Percentiles rank a stretch among this genome's conserved stretches.
These are phyloP conservation scores for Pisolithus microcarpus DNA, from an alignment of 768 basidiomycete species.

Conservation along the genomic window DNA sequence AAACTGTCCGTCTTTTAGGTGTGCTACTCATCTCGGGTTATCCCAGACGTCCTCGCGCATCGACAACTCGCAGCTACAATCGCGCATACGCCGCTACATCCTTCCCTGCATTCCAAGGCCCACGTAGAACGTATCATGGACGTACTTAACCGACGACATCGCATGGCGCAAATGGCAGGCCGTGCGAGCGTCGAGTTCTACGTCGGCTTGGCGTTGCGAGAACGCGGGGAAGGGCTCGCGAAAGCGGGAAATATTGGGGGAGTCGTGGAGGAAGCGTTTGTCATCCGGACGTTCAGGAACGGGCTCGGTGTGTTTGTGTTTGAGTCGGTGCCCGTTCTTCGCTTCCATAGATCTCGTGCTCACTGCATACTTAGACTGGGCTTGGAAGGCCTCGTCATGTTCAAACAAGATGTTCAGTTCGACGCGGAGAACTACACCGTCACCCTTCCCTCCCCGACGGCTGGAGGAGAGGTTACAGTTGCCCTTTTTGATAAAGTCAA, in stretches of 20 bases:
- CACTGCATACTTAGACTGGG: conserved; percentile 55
- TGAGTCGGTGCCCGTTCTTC: conserved; percentile 49
- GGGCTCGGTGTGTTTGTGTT: conserved; percentile 95
- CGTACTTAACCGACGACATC: conserved; percentile 84
- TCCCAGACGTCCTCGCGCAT: conserved; percentile 82
- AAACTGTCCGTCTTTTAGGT: neutral
- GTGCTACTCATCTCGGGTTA: neutral
- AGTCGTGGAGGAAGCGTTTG: conserved; percentile 79
- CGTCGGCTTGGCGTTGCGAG: conserved; percentile 86
- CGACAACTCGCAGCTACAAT: conserved; percentile 91
- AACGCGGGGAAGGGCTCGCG: conserved; percentile 37
- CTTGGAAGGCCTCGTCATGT: conserved; percentile 89
- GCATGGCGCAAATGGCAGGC: conserved; percentile 97
- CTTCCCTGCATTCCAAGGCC: conserved; percentile 78
- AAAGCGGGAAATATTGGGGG: conserved; percentile 18
- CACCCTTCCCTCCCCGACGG: conserved; percentile 44
- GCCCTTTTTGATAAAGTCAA: conserved; percentile 91
- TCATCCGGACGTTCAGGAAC: conserved; percentile 91
- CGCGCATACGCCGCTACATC: conserved; percentile 73
- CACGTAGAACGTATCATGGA: conserved; percentile 83
- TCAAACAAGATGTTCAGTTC: conserved; percentile 84
- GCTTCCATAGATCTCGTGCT: neutral
- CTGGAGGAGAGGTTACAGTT: conserved; percentile 52
- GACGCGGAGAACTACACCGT: conserved; percentile 89
- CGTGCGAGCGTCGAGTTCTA: conserved; percentile 97